Evolutionary conservation across 2,329 filamentous ascomycete species (phyloP).

Genomic region (Phaeoacremonium minimum): DNA sequence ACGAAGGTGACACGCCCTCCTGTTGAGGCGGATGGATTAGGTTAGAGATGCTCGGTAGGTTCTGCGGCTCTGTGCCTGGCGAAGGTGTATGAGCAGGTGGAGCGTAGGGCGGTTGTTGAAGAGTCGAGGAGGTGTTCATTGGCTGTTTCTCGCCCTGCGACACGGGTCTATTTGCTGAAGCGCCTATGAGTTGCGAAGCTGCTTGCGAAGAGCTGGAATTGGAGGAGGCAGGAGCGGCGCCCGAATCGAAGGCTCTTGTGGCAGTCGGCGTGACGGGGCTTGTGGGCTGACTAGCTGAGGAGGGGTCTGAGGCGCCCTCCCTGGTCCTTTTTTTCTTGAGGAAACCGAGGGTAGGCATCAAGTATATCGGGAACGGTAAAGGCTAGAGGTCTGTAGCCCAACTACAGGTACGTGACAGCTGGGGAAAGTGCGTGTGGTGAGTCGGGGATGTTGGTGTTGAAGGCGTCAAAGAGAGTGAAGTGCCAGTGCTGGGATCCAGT

Average conservation of each 20-base stretch:
- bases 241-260: slow-evolving; percentile 45
- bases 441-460: too few relatives aligned
- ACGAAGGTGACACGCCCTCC: slow-evolving; percentile 33
- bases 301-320: slow-evolving; percentile 72
- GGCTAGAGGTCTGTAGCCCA: slow-evolving; percentile 11
- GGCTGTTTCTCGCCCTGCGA: slow-evolving; percentile 14
- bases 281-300: slow-evolving; percentile 60
- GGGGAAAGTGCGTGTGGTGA: background rate
- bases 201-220: slow-evolving; percentile 14
- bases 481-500: too few relatives aligned
- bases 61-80: slow-evolving; percentile 54
- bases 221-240: slow-evolving; percentile 30
- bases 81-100: slow-evolving; percentile 25
- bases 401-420: background rate
- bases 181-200: slow-evolving; percentile 23
- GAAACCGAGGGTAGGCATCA: slow-evolving; percentile 92
- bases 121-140: slow-evolving; percentile 26
- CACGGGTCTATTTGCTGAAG: slow-evolving; percentile 23
- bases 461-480: too few relatives aligned
- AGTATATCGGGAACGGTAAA: slow-evolving; percentile 15
- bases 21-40: slow-evolving; percentile 65
- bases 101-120: slow-evolving; percentile 19
- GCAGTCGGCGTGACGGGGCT: slow-evolving; percentile 59
- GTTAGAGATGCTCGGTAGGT: slow-evolving; percentile 77
- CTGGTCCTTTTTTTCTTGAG: slow-evolving; percentile 99